phyloP scores from a whole-genome alignment of 805 yeast genomes.

The Barnettozyma sp. region DNA sequence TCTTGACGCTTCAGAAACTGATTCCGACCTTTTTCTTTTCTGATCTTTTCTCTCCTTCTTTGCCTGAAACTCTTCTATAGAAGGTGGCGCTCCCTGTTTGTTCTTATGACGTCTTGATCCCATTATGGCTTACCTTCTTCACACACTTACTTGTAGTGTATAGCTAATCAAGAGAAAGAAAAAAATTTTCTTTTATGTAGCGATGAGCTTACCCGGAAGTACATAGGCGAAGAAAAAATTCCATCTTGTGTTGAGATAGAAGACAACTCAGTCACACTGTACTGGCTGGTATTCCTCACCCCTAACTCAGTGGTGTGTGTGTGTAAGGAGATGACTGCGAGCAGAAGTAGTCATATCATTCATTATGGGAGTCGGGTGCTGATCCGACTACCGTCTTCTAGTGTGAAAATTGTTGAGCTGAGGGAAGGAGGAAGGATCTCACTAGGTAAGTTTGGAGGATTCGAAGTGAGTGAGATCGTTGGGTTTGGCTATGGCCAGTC shows the following conservation, averaged over 20 bases:
- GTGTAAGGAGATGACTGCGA: no score
- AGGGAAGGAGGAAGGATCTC: conserved; percentile 53
- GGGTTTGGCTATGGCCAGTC: conserved; percentile 86
- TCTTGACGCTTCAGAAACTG: conserved; percentile 25
- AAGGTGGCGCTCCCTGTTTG: conserved; percentile 90
- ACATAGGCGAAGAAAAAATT: not conserved
- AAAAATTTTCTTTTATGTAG: no score
- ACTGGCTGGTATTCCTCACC: no score
- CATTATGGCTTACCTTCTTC: no score
- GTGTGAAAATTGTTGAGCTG: conserved; percentile 64
- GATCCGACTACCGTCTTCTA: conserved; percentile 75
- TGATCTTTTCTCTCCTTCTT: conserved; percentile 34
- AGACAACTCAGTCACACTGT: no score
- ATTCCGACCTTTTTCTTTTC: conserved; percentile 29
- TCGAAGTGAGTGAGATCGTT: conserved; percentile 62
- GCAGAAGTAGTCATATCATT: no score
- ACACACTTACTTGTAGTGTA: not conserved
- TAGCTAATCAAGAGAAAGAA: not conserved
- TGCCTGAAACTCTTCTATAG: conserved; percentile 73
- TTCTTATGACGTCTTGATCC: conserved; percentile 86
- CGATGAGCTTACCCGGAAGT: conserved; percentile 16
- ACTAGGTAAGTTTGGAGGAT: conserved; percentile 89
- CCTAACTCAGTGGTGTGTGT: no score
- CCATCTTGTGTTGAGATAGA: no score
- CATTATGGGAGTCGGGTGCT: conserved; percentile 35